Percentiles rank a stretch among this genome's conserved stretches.
Evolutionary conservation across 2,329 filamentous ascomycete species (phyloP).

Genomic region (Aspergillus awamori): DNA sequence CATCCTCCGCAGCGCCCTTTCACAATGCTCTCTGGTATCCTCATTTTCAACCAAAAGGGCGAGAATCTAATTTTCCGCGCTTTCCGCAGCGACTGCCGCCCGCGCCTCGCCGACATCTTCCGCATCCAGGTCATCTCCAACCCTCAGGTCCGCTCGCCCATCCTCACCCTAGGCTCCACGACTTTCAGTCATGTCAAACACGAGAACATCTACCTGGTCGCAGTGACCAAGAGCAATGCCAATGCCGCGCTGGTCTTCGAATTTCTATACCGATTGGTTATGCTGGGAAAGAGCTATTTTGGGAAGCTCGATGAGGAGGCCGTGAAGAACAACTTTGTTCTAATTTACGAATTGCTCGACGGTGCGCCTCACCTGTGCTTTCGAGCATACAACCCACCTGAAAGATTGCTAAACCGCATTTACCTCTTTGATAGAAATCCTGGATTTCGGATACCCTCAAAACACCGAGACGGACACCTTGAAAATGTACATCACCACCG

Average conservation of each 20-base stretch:
- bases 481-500: constrained; percentile 99
- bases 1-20: constrained; percentile 17
- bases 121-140: constrained; percentile 99
- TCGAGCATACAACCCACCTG: not conserved
- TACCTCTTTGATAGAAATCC: constrained; percentile 69
- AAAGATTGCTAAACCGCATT: not conserved
- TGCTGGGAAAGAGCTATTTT: constrained; percentile 93
- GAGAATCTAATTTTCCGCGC: constrained; percentile 99
- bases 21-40: constrained; percentile 91
- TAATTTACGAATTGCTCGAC: constrained; percentile 96
- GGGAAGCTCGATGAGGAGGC: constrained; percentile 99
- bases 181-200: constrained; percentile 99
- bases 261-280: constrained; percentile 90
- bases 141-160: constrained; percentile 93
- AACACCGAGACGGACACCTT: constrained; percentile 98
- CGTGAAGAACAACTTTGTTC: constrained; percentile 99
- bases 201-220: constrained; percentile 97
- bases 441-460: constrained; percentile 98
- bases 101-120: constrained; percentile 96
- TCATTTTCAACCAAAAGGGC: constrained; percentile 99
- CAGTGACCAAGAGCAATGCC: constrained; percentile 97
- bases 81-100: constrained; percentile 97
- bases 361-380: constrained; percentile 55
- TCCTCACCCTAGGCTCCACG: constrained; percentile 93
- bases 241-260: constrained; percentile 98